Base-by-base conservation (phyloP, 768 basidiomycete species). In the Stropharia rugosoannulata region DNA sequence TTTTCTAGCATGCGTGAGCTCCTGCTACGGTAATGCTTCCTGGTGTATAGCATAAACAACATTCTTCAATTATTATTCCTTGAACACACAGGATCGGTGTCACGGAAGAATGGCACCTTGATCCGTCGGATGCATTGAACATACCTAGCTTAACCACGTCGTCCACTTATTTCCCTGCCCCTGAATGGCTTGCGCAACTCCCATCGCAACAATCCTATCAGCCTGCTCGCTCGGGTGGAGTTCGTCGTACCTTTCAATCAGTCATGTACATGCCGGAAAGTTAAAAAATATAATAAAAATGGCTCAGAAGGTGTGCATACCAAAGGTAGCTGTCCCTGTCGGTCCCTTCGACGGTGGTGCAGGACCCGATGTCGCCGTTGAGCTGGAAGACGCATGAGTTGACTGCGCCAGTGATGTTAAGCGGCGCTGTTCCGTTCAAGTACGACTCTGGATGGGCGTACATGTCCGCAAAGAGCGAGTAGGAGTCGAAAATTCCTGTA, bases 391-490 rank as follows among this genome's bases (percentile, higher is more conserved):
- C 72, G 60, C 84, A 85, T 0, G 79, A 70, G 37, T 76, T 62
- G 40, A 81, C 70, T 19, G 76, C 73, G 0, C 83, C 80, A 0
- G 81, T 85, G 22, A 58, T n/a, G n/a, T 87, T 86, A 45, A 80
- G 65, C 11, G 84, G 82, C 0, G 76, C 84, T 0, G 84, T 87
- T 8, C 85, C 86, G 57, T 87, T 88, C 32, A 87, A 67, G 66
- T 86, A 87, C 2, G 63, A 57, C 7, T 66, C 59, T 0, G 86
- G 86, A 52, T 78, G 65, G 25, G 70, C 66, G 59, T 75, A 75
- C 69, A 88, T 85, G 62, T 87, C 84, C 15, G 75, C 66, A 64
- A 87, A 85, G 29, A 87, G 73, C 1, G 73, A 72, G 64, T 86
- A 75, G 4, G 85, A 84, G 64, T 87, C 83, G 60, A 87, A 87